Conservation (phyloP, 2,329 filamentous ascomycete genomes). For the Penicillium occitanis region DNA sequence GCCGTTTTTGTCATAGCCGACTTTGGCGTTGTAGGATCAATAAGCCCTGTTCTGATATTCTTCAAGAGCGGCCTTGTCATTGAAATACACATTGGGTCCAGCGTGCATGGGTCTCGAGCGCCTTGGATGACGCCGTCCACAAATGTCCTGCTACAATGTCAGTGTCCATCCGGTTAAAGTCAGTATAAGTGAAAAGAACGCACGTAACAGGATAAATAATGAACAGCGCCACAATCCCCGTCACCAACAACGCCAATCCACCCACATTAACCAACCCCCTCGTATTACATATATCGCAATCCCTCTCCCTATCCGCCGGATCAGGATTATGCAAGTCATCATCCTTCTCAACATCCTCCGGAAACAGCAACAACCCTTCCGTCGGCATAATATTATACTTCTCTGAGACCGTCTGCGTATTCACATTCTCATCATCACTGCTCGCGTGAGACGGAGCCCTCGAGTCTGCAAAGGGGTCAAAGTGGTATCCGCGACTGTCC, state of each 20-base stretch:
- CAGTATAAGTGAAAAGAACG: slow-evolving; percentile 29
- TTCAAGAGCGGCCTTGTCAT: slow-evolving; percentile 54
- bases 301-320: slow-evolving; percentile 60
- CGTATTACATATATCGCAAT: slow-evolving; percentile 65
- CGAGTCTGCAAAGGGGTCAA: slow-evolving; percentile 62
- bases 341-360: slow-evolving; percentile 72
- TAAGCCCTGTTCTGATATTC: slow-evolving; percentile 61
- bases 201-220: slow-evolving; percentile 70
- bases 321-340: slow-evolving; percentile 71
- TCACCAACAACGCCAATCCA: slow-evolving; percentile 58
- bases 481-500: slow-evolving; percentile 50
- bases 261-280: slow-evolving; percentile 66
- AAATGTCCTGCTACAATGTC: slow-evolving; percentile 53
- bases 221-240: slow-evolving; percentile 65
- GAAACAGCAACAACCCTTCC: slow-evolving; percentile 65
- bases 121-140: slow-evolving; percentile 47
- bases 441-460: slow-evolving; percentile 58
- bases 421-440: slow-evolving; percentile 66
- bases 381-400: slow-evolving; percentile 72
- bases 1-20: slow-evolving; percentile 57
- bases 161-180: background rate
- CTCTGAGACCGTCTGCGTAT: slow-evolving; percentile 70
- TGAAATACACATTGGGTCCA: slow-evolving; percentile 51
- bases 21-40: slow-evolving; percentile 67
- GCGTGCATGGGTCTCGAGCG: slow-evolving; percentile 33